Evolutionary conservation across 257 asterid genomes (phyloP).

Genomic region (Euphrasia confusa): DNA sequence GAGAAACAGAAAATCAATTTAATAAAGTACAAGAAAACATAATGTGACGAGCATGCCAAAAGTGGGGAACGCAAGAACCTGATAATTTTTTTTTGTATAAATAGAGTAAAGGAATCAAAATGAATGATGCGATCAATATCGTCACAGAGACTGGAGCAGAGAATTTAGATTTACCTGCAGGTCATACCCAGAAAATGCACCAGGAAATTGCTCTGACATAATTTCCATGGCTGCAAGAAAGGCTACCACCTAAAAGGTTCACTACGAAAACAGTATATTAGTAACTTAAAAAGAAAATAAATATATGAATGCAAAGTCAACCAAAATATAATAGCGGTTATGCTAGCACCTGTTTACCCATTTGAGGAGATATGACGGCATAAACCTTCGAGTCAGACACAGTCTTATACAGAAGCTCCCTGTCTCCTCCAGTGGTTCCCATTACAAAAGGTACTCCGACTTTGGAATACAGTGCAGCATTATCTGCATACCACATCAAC

Average conservation of each 20-base stretch:
- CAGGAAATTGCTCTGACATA: constrained; percentile 91
- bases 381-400: constrained; percentile 62
- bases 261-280: constrained; percentile 12
- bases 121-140: neutral
- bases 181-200: constrained; percentile 89
- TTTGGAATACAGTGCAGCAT: constrained; percentile 82
- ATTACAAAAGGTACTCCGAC: constrained; percentile 95
- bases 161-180: constrained; percentile 46
- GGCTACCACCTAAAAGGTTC: constrained; percentile 71
- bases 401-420: constrained; percentile 73
- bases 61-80: constrained; percentile 15
- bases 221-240: constrained; percentile 94
- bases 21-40: constrained; percentile 13
- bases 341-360: constrained; percentile 91
- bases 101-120: constrained; percentile 14
- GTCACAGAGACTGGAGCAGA: neutral
- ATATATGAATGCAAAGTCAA: constrained; percentile 6
- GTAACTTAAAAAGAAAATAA: constrained; percentile 8
- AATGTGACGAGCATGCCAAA: neutral
- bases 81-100: neutral
- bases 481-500: constrained; percentile 38
- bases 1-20: constrained; percentile 6
- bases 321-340: constrained; percentile 8
- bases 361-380: constrained; percentile 99
- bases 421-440: constrained; percentile 99